Base-by-base conservation (phyloP, 2,329 filamentous ascomycete genomes). In the Fusarium luffae region DNA sequence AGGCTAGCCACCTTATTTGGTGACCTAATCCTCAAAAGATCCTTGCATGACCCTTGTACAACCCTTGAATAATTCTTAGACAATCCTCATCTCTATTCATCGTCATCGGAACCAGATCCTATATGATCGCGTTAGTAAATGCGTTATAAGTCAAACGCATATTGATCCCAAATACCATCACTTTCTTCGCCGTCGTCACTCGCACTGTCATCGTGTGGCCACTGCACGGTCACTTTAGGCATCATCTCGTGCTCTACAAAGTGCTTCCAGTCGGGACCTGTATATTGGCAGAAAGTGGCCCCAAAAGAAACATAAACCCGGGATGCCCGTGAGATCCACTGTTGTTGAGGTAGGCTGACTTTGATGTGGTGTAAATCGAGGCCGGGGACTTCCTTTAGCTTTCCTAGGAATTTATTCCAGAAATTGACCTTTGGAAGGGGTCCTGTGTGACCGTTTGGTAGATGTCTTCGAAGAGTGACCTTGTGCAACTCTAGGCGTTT, bases 401-500 rank as follows among this genome's bases (percentile, higher is more conserved):
- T 71, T 3, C 72, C 68, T 32, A 86, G 77, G 19, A 85, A 77
- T 5, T 68, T 66, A 2, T 65, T 59, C 84, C 83, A 86, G n/a
- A 80, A 70, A 55, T 77, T 82, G 54, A 68, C 37, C 56, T 74
- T 77, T 13, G 52, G 57, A 1, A 48, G 37, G 9, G 56, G 9
- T 3, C 59, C 34, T 14, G 18, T 11, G 37, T n/a, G 60, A 4
- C 64, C 52, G 16, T 55, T 40, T 3, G 72, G 68, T 1, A 72
- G 42, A 5, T 40, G 50, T 30, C 68, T 44, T 4, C 71, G 42
- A 3, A 82, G 69, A 0, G 62, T 78, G 19, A 86, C 70, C 46
- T 81, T 84, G 75, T 85, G 84, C 0, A 89, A 71, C 59, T 81
- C 81, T 10, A 89, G 74, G 9, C 71, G 71, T 11, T 79, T 74